A percentile compares a stretch with the other conserved stretches of the same genome.
These are phyloP conservation scores for Aschersonia sp. DNA, from an alignment of 2,329 filamentous ascomycete species.

Conservation along the genomic window DNA sequence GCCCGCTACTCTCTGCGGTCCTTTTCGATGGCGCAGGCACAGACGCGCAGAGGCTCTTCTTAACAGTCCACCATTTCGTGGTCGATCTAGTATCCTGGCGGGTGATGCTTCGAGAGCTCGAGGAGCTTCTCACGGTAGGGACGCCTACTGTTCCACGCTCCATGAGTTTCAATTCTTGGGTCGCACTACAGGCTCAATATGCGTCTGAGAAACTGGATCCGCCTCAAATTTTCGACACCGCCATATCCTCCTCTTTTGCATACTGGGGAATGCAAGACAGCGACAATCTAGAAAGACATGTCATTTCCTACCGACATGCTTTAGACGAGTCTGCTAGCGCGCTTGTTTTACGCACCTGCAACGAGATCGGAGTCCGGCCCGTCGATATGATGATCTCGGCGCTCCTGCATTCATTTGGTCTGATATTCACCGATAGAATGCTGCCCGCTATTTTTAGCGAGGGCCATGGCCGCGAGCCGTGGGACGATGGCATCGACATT, in stretches of 20 bases:
- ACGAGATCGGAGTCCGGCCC: conserved; percentile 2
- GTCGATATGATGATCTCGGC: conserved; percentile 18
- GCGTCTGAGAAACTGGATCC: neutral
- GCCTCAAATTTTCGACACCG: neutral
- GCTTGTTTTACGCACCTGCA: conserved; percentile 8
- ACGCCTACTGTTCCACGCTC: neutral
- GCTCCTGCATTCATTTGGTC: conserved; percentile 14
- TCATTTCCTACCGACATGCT: neutral
- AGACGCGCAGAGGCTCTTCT: conserved; percentile 11
- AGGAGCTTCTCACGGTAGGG: conserved; percentile 16
- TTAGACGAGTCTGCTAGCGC: neutral
- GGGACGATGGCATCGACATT: conserved; percentile 15
- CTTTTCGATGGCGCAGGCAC: neutral
- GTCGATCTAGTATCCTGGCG: conserved; percentile 32
- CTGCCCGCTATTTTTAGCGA: conserved; percentile 14
- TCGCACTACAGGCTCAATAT: conserved; percentile 14
- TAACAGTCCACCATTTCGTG: conserved; percentile 21
- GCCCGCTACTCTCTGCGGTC: neutral
- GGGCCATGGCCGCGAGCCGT: conserved; percentile 15
- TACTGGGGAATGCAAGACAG: neutral
- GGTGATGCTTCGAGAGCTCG: conserved; percentile 26
- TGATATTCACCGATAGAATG: conserved; percentile 11
- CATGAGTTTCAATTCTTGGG: conserved; percentile 14
- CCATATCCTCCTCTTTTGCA: neutral
- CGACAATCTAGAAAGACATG: neutral